Base-by-base conservation (phyloP, 2,329 filamentous ascomycete species). In the Lachnum nothofagi region DNA sequence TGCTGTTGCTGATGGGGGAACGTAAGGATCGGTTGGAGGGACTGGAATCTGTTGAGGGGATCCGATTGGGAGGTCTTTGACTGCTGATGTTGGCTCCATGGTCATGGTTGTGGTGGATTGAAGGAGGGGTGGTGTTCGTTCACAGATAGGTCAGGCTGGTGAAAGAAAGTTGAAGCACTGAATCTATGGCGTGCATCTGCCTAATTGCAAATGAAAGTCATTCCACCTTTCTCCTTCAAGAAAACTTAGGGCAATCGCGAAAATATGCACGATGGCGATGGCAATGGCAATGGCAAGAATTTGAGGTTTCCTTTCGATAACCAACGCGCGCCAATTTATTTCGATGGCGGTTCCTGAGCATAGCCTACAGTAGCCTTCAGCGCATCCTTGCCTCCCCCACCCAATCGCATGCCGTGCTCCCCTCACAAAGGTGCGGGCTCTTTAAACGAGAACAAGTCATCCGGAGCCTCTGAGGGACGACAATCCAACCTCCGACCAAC, bases 381-480 rank as follows among this genome's bases (percentile, higher is more conserved):
- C 12, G 25, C 42, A 9, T 25, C 16, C n/a, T n/a, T 8, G 12
- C 12, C 19, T 8, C 25, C 16, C 9, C 16, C 14, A 22, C 14
- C 46, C 51, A 50, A 52, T 52, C 29, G 33, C 9, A 23, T 19
- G 16, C 16, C 25, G 19, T 22, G 17, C 8, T 39, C n/a, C 47
- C 53, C 55, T 49, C 55, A 58, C 51, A 53, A 55, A 54, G 47
- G n/a, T 45, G 40, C 40, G 25, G 19, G 20, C 39, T 29, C 40
- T 39, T 38, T 42, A 46, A 27, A 46, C 49, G 49, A 53, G 48
- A 29, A 31, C 44, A 52, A 41, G 39, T 51, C 53, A 55, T 34
- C 42, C 37, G 47, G 31, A 46, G 20, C 39, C 22, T 33, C 22
- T 33, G 19, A 25, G 22, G 33, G 41, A 43, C 46, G 33, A 37